Evolutionary conservation across 108 stramenopile species (phyloP).

Genomic region (Nannochloropsis gaditana): DNA sequence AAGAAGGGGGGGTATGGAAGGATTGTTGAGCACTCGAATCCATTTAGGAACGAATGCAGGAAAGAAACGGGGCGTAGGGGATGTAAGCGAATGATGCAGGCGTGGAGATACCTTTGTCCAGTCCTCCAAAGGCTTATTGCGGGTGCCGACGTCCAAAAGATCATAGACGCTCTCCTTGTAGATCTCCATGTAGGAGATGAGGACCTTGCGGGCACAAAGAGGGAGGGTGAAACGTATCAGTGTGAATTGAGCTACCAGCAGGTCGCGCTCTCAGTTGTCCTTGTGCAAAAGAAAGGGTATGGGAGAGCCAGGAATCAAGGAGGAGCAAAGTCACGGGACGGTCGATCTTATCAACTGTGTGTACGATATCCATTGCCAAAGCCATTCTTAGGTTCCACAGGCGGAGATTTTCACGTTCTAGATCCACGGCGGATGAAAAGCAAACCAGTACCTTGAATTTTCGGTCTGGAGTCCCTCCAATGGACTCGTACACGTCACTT

Average conservation of each 20-base stretch:
- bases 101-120: conserved; percentile 27
- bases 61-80: neutral
- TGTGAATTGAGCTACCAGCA: too few species aligned
- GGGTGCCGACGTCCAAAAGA: conserved; percentile 47
- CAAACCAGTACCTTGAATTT: conserved; percentile 25
- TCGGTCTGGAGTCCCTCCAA: conserved; percentile 26
- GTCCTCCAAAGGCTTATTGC: conserved; percentile 31
- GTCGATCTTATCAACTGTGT: too few species aligned
- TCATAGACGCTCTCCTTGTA: conserved; percentile 62
- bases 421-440: neutral
- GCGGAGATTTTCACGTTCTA: neutral
- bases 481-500: conserved; percentile 47
- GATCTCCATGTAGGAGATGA: conserved; percentile 58
- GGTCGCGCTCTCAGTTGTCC: too few species aligned
- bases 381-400: too few species aligned
- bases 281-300: neutral
- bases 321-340: too few species aligned
- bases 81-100: neutral
- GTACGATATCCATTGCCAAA: neutral
- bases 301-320: neutral
- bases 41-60: neutral
- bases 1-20: neutral
- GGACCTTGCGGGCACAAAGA: conserved; percentile 43
- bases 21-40: conserved; percentile 37
- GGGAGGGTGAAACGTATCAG: neutral